Percentiles rank a stretch among this genome's conserved stretches.
Conservation (phyloP, 1,139 yeast genomes). For the Nakaseomyces bracarensis region DNA sequence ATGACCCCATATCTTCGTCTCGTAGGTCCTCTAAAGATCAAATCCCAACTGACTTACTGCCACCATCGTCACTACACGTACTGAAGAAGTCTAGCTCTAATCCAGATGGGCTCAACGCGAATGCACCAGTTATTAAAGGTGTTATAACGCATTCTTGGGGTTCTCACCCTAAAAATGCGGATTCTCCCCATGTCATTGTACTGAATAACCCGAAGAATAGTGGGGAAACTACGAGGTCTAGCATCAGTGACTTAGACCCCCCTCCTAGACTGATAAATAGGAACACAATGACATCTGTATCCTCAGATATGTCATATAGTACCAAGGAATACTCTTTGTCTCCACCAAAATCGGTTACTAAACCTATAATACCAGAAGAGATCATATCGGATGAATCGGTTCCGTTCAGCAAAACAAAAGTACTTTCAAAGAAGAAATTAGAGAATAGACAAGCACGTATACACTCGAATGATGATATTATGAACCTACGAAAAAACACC, state of each 20-base stretch:
- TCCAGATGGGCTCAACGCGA: conserved; percentile 7
- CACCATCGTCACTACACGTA: conserved; percentile 8
- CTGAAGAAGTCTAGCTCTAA: conserved; percentile 5
- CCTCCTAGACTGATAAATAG: not conserved
- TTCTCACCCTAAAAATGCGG: conserved; percentile 14
- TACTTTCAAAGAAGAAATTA: not conserved
- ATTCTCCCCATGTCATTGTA: conserved; percentile 19
- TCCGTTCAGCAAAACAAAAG: not conserved
- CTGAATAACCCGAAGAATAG: conserved; percentile 18
- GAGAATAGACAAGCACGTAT: conserved; percentile 28
- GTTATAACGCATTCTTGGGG: conserved; percentile 39
- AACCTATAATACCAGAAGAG: conserved; percentile 1
- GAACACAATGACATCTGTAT: conserved; percentile 8
- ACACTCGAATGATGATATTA: conserved; percentile 27
- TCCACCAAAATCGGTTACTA: not conserved
- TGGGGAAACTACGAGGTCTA: conserved; percentile 8
- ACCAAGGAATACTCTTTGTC: conserved; percentile 3
- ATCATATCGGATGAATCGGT: conserved; percentile 6
- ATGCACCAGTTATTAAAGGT: conserved; percentile 33
- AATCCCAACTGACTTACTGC: conserved; percentile 11
- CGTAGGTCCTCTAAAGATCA: conserved; percentile 9
- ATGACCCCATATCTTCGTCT: conserved; percentile 10
- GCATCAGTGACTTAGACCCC: conserved; percentile 2
- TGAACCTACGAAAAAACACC: conserved; percentile 13
- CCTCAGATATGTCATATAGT: conserved; percentile 1